Percentiles rank a stretch among this genome's conserved stretches.
Evolutionary conservation across 2,329 filamentous ascomycete genomes (phyloP).

Genomic region (Madurella mycetomatis): DNA sequence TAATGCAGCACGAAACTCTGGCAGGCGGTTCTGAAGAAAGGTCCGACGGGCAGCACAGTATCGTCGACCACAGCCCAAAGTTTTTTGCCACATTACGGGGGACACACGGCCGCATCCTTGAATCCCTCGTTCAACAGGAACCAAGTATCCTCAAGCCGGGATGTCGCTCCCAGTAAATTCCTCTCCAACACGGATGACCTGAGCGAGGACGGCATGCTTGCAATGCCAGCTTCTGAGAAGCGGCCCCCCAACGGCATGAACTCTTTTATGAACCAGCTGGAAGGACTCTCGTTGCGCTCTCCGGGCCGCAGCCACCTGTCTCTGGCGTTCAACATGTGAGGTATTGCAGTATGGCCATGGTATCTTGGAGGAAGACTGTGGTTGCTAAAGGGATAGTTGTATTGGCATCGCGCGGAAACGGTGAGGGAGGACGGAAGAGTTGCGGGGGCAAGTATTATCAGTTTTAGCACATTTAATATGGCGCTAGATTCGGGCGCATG

Average conservation of each 20-base stretch:
- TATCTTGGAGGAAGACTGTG: background rate
- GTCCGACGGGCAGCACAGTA: constrained; percentile 47
- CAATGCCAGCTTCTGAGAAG: constrained; percentile 31
- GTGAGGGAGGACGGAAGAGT: background rate
- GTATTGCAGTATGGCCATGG: background rate
- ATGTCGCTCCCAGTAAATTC: constrained; percentile 22
- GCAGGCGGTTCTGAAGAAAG: constrained; percentile 49
- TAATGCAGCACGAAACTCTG: constrained; percentile 38
- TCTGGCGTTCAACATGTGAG: constrained; percentile 17
- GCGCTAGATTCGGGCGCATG: constrained; percentile 9
- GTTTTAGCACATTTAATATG: constrained; percentile 13
- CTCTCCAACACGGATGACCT: constrained; percentile 29
- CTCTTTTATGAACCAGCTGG: constrained; percentile 30
- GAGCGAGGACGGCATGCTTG: constrained; percentile 17
- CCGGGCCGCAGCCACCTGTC: constrained; percentile 14
- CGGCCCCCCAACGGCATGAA: constrained; percentile 36
- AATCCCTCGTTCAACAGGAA: constrained; percentile 26
- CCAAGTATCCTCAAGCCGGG: constrained; percentile 15
- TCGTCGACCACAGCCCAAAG: constrained; percentile 52
- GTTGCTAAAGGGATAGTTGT: too few species aligned
- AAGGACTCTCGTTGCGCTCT: constrained; percentile 17
- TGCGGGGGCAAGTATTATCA: background rate
- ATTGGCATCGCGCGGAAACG: background rate
- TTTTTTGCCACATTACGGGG: constrained; percentile 50
- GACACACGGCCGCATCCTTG: constrained; percentile 45